Conservation (phyloP, 805 yeast species). For the Candida fluviatilis region DNA sequence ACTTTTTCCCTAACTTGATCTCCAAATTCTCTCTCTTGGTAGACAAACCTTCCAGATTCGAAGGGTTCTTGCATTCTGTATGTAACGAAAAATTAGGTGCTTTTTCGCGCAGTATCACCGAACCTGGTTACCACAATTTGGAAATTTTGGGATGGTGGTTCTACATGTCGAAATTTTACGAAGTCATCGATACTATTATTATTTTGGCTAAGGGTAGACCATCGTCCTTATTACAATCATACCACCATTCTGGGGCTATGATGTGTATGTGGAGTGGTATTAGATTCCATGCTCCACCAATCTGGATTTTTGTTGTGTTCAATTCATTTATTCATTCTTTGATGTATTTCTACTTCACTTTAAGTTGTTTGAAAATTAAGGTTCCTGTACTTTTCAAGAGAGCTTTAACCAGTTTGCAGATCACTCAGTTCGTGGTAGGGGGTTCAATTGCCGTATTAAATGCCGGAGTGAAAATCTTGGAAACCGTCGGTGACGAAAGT, state of each 20-base stretch:
- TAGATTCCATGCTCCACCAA: conserved; percentile 66
- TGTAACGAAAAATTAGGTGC: conserved; percentile 60
- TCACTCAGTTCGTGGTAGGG: conserved; percentile 63
- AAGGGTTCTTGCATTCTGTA: conserved; percentile 55
- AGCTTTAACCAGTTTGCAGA: conserved; percentile 61
- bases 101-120: conserved; percentile 28
- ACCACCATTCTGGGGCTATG: conserved; percentile 80
- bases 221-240: conserved; percentile 63
- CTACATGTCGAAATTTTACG: conserved; percentile 68
- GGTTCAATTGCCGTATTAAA: conserved; percentile 66
- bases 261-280: conserved; percentile 79
- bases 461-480: conserved; percentile 56
- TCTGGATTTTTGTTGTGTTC: conserved; percentile 77
- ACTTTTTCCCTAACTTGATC: conserved; percentile 8
- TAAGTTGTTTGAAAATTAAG: conserved; percentile 53
- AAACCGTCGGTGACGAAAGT: conserved; percentile 36
- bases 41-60: conserved; percentile 18
- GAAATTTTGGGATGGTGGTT: conserved; percentile 61
- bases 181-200: conserved; percentile 64
- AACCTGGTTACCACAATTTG: conserved; percentile 30
- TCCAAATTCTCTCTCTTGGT: conserved; percentile 1
- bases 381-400: conserved; percentile 58
- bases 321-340: conserved; percentile 74
- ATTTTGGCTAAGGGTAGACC: conserved; percentile 66
- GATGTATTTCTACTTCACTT: conserved; percentile 68